Conservation (phyloP, 2,329 filamentous ascomycete species). For the Corynespora cassiicola region DNA sequence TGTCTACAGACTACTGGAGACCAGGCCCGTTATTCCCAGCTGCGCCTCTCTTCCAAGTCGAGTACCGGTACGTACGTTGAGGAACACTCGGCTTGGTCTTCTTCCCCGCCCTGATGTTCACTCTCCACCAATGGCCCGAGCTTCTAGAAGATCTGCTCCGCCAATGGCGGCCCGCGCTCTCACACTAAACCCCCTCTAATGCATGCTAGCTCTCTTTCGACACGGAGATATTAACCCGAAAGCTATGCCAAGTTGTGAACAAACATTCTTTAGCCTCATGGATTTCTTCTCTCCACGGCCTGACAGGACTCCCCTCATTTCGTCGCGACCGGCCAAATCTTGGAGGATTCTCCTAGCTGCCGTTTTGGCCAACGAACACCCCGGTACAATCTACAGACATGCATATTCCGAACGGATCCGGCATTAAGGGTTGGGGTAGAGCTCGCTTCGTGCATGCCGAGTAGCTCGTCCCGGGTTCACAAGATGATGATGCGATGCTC, state of each 20-base stretch:
- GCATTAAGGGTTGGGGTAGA: conserved; percentile 9
- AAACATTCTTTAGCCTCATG: conserved; percentile 18
- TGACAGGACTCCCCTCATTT: conserved; percentile 18
- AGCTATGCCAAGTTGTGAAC: conserved; percentile 27
- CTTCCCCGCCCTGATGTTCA: too few relatives aligned
- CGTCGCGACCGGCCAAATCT: conserved; percentile 18
- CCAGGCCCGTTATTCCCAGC: too few relatives aligned
- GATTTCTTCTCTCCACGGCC: conserved; percentile 7
- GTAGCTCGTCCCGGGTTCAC: conserved; percentile 14
- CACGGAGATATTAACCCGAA: too few relatives aligned
- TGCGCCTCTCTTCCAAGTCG: too few relatives aligned
- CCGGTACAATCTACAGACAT: conserved; percentile 10
- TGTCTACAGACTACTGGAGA: too few relatives aligned
- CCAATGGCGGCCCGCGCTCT: conserved; percentile 23
- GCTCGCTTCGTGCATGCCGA: conserved; percentile 18
- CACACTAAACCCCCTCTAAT: conserved; percentile 18
- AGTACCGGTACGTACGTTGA: too few relatives aligned
- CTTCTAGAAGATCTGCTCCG: conserved; percentile 31
- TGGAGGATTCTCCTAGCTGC: conserved; percentile 23
- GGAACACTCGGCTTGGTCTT: too few relatives aligned
- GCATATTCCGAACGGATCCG: conserved; percentile 9
- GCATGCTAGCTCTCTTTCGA: too few relatives aligned
- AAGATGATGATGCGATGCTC: conserved; percentile 10
- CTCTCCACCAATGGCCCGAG: conserved; percentile 20
- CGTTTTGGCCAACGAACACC: conserved; percentile 22